A percentile compares a stretch with the other conserved stretches of the same genome.
phyloP scores from a whole-genome alignment of 1,139 yeast genomes.

The Petasospora fabianii region DNA sequence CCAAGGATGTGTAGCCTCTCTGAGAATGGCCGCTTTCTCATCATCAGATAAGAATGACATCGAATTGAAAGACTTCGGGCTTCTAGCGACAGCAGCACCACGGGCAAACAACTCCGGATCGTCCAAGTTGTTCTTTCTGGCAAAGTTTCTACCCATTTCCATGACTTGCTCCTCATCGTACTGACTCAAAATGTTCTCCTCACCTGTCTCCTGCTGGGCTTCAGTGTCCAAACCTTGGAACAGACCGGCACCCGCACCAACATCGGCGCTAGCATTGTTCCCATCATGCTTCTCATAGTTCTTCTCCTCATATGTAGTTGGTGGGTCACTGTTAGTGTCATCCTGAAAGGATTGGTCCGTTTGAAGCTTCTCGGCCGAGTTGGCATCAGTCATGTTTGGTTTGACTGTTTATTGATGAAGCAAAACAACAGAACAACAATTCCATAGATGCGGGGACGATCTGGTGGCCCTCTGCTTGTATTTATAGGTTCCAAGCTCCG shows the following conservation, averaged over 20 bases:
- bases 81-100: constrained; percentile 75
- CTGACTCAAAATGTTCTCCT: constrained; percentile 58
- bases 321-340: too few species aligned
- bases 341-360: too few species aligned
- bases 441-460: too few species aligned
- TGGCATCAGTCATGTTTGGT: too few species aligned
- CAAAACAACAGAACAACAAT: too few species aligned
- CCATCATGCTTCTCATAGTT: too few species aligned
- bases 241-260: constrained; percentile 14
- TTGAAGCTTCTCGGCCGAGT: too few species aligned
- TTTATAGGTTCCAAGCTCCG: too few species aligned
- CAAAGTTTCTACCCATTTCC: constrained; percentile 70
- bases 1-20: constrained; percentile 54
- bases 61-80: constrained; percentile 55
- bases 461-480: too few species aligned
- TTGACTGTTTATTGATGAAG: too few species aligned
- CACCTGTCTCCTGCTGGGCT: constrained; percentile 12
- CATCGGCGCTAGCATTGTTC: too few species aligned
- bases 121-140: constrained; percentile 49
- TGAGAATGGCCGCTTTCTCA: constrained; percentile 52
- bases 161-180: constrained; percentile 63
- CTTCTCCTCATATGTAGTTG: too few species aligned
- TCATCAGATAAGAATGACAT: constrained; percentile 55
- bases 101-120: constrained; percentile 64
- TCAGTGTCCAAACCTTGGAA: constrained; percentile 12